Evolutionary conservation across 129 eudicot species (phyloP), one percentile per base, ranked within the genome.

Genomic region (Centella asiatica): DNA sequence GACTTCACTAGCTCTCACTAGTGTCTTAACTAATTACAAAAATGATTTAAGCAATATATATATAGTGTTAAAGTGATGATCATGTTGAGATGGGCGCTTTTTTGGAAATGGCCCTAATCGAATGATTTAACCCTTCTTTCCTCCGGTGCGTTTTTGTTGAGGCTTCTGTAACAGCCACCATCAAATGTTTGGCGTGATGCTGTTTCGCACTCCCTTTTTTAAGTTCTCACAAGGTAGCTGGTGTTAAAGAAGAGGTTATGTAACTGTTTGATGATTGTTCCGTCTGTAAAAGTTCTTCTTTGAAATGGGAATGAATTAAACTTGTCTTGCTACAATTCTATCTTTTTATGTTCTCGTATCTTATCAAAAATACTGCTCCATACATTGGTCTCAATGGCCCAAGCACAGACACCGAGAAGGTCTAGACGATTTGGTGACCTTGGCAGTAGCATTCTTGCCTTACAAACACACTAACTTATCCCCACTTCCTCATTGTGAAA

Each of bases 131-230:
- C 22, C 28, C 45, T 48, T 47, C 15, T 48, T 64, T 47, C 33
- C n/a, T 17, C 4, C 5, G 3, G 26, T 25, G 54, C 26, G 53
- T 33, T 47, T 25, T 64, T 25, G 58, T 24, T 63, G 45, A 33
- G 57, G 5, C 23, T 8, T 13, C 6, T 49, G 4, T 23, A 15
- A 18, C 51, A 24, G 27, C 25, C 51, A 50, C 60, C 70, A 65
- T 22, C 61, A 25, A 65, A 51, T 50, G 70, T 56, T 18, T 65
- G 61, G 50, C 25, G 70, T 65, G 50, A 36, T 14, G 48, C 18
- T 48, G 37, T 42, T 25, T 15, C 7, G 17, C 11, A 55, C 60
- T 60, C 24, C 11, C 40, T 2, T 60, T 28, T 17, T 10, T 5
- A 24, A 34, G 17, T 28, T 2, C 17, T 28, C 18, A 27, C 24